Evolutionary conservation across 2,329 filamentous ascomycete species (phyloP), one percentile per base, ranked within the genome.

Genomic region (Paraphaeosphaeria sporulosa): DNA sequence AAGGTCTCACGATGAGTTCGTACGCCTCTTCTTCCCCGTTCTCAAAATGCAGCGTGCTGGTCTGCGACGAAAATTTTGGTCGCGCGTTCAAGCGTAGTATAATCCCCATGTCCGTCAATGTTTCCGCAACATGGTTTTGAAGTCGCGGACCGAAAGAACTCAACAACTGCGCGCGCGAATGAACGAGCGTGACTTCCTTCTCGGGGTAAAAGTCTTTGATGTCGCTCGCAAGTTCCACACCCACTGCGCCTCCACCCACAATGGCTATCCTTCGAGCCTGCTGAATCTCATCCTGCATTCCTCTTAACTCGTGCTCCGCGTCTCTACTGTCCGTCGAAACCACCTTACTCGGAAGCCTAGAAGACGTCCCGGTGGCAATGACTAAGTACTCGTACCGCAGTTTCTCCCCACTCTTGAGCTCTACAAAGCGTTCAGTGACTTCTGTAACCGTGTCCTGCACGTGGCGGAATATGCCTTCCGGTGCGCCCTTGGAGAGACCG

Each of bases 211-310:
- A 70, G 5, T 79, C 79, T 71, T 87, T 88, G 10, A 85, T 83
- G 67, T 90, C 87, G 0, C 85, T 82, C 0, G 86, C 86, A 36
- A 89, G 74, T 72, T 89, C 85, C 0, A 89, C 84, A 1, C 87
- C 87, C 0, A 87, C 87, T 0, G 87, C 86, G 2, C 87, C 87
- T 0, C 86, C 87, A 1, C 87, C 87, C 8, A 75, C 60, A 9
- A 80, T 74, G 46, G 75, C 72, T 34, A 86, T 78, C 0, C 81
- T 82, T 10, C 80, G 74, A 0, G 64, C 64, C 59, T 83, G 85
- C 7, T 78, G 76, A 52, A 88, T 82, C 2, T 73, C 73, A 0
- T 66, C 64, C 71, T 87, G 86, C 70, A 86, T 80, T 2, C 68
- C 69, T 46, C 73, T 74, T 40, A 88, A 63, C n/a, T 79, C 76